Base-by-base conservation (phyloP, 495 filamentous ascomycete species). In the Annulohypoxylon maeteangense region DNA sequence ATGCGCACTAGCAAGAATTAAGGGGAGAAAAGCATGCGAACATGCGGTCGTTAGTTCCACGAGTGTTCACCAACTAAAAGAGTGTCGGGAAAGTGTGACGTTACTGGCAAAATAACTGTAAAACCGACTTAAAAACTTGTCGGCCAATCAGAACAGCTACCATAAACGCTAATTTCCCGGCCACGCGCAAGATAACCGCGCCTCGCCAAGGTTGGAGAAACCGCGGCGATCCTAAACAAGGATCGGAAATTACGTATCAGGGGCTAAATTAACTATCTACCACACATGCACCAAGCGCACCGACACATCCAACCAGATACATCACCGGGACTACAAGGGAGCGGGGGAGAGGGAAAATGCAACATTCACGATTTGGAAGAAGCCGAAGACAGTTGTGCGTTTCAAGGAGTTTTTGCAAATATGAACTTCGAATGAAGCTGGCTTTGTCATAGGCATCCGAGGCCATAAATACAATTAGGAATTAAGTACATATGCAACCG, bases 401-500 rank as follows among this genome's bases (percentile, higher is more conserved):
- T 40, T 40, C 36, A 14, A 40, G 34, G 36, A 2, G n/a, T n/a
- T 11, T 1, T 48, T 55, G 56, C 65, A 67, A 55, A 55, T 61
- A 67, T 32, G 12, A 29, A 18, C 55, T 14, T 58, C 65, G 57
- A 69, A 73, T 66, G 54, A 54, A 40, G 48, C 50, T 7, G 27
- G 36, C 31, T 40, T 73, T 69, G 59, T 64, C 64, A 57, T 60
- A 68, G 65, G 72, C 71, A 56, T 71, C 59, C 71, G 71, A 70
- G 65, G 68, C 64, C 71, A 51, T 62, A 55, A 67, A 64, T 67
- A 60, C 70, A 77, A 83, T 83, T 83, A 83, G 76, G 80, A 77
- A 81, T 81, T 83, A 83, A 78, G 75, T 79, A 81, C 79, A 81
- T 68, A 71, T 75, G 74, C 76, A 80, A 81, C 80, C 72, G 61